Conservation (phyloP, 441 rosid species). For the Erysimum cheiri region DNA sequence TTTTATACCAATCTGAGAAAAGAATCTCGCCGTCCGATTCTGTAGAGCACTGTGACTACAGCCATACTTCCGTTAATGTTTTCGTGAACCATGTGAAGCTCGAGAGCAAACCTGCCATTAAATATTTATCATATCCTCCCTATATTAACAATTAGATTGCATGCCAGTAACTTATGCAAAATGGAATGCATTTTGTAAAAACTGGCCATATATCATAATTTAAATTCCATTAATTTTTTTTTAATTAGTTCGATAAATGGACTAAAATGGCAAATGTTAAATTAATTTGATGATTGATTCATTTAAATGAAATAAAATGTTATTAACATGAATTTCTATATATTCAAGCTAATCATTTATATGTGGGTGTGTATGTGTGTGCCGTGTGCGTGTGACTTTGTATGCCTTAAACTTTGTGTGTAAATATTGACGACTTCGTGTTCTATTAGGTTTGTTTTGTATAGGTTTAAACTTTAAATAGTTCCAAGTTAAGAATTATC, state of each 20-base stretch:
- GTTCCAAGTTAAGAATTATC: neutral
- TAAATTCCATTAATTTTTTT: too few relatives aligned
- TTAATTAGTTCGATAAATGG: too few relatives aligned
- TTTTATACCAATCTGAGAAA: conserved; percentile 57
- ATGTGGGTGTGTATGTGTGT: too few relatives aligned
- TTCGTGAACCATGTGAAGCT: conserved; percentile 77
- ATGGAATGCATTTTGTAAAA: neutral
- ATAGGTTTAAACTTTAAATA: too few relatives aligned
- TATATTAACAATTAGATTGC: neutral
- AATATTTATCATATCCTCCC: neutral
- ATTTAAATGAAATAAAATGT: too few relatives aligned
- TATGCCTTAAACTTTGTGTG: neutral
- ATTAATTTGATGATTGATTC: too few relatives aligned
- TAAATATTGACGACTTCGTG: neutral
- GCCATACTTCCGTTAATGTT: conserved; percentile 59
- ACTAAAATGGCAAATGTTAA: neutral
- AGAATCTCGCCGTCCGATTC: conserved; percentile 64
- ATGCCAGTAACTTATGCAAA: neutral
- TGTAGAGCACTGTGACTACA: conserved; percentile 71
- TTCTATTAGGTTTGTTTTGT: too few relatives aligned
- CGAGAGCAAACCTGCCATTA: conserved; percentile 59
- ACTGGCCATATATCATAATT: too few relatives aligned
- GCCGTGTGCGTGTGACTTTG: too few relatives aligned
- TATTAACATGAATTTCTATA: too few relatives aligned
- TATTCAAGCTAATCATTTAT: too few relatives aligned